Conservation (phyloP, 495 filamentous ascomycete species). For the Daldinia vernicosa region DNA sequence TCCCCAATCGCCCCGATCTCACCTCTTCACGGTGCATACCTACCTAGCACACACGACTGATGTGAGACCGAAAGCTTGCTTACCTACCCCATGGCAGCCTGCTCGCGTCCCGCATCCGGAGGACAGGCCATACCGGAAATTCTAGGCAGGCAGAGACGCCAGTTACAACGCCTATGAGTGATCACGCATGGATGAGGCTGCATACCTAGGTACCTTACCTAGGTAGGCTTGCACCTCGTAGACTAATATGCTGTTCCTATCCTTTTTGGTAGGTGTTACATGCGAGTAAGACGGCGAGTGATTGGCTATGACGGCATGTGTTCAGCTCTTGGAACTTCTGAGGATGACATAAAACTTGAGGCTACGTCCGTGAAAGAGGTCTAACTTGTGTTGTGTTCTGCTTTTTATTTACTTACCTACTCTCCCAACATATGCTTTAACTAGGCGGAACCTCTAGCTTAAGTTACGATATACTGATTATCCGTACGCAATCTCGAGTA, state of each 20-base stretch:
- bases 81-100: not conserved
- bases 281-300: not conserved
- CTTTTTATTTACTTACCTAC: not conserved
- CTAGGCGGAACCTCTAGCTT: not conserved
- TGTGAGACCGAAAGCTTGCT: not conserved
- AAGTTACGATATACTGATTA: not conserved
- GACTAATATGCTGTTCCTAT: not conserved
- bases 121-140: not conserved
- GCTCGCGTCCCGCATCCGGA: not conserved
- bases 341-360: not conserved
- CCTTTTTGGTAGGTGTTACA: not conserved
- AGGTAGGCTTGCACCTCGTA: not conserved
- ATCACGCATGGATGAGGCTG: not conserved
- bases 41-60: not conserved
- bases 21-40: not conserved
- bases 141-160: not conserved
- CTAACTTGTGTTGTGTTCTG: not conserved
- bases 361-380: not conserved
- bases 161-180: not conserved
- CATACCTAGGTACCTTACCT: too few relatives aligned
- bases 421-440: not conserved
- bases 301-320: not conserved
- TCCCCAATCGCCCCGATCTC: not conserved
- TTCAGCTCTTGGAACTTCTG: not conserved
- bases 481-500: not conserved